Conservation (phyloP, 352 stramenopile genomes). For the Phytophthora ramorum region DNA sequence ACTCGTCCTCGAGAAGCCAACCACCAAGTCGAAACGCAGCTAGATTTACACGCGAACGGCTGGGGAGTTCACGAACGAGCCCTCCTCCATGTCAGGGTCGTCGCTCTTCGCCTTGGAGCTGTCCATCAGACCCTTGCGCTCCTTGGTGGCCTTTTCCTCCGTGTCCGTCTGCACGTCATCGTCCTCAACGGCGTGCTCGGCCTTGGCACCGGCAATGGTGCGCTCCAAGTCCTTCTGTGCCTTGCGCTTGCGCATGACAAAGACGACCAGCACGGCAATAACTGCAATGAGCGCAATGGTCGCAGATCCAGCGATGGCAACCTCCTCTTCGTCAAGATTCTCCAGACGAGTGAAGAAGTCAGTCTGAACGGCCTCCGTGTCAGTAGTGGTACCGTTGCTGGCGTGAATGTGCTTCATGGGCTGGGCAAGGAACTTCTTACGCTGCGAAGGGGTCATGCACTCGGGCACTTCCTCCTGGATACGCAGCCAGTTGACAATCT, state of each 20-base stretch:
- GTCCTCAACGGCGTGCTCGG: constrained; percentile 75
- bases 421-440: constrained; percentile 83
- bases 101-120: constrained; percentile 71
- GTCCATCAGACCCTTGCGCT: constrained; percentile 77
- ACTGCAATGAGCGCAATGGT: constrained; percentile 70
- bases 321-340: constrained; percentile 67
- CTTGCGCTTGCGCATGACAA: constrained; percentile 81
- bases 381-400: constrained; percentile 57
- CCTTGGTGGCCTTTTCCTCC: constrained; percentile 66
- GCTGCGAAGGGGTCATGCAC: constrained; percentile 83
- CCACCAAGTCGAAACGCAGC: constrained; percentile 37
- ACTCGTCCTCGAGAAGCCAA: constrained; percentile 37
- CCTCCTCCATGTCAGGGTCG: constrained; percentile 71
- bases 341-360: constrained; percentile 75
- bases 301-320: constrained; percentile 68
- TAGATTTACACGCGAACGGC: constrained; percentile 71
- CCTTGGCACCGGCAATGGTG: constrained; percentile 84
- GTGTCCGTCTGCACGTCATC: constrained; percentile 57
- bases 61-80: constrained; percentile 87
- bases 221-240: constrained; percentile 81
- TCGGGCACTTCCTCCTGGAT: constrained; percentile 84
- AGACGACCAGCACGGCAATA: constrained; percentile 73
- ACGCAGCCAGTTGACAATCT: constrained; percentile 89
- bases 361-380: constrained; percentile 56
- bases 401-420: constrained; percentile 90